Evolutionary conservation across 768 basidiomycete genomes (phyloP).

Genomic region (Tulasnella sp.): DNA sequence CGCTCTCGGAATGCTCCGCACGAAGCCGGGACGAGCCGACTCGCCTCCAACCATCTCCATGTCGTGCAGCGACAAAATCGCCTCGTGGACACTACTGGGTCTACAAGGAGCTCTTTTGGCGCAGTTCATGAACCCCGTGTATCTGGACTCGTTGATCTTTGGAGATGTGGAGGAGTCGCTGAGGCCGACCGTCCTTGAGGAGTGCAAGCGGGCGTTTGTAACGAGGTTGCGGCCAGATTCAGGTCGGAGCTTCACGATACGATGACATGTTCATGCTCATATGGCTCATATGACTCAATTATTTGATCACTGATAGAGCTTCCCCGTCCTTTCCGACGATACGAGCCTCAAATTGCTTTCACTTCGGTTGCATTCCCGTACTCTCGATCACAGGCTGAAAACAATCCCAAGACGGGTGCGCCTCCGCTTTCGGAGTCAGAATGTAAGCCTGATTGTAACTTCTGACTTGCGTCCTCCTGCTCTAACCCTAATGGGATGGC

Average conservation of each 20-base stretch:
- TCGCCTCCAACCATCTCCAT: slow-evolving; percentile 71
- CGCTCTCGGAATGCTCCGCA: slow-evolving; percentile 65
- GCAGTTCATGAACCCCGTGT: slow-evolving; percentile 44
- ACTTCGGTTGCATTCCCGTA: slow-evolving; percentile 49
- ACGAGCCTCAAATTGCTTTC: slow-evolving; percentile 43
- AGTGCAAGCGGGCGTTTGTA: slow-evolving; percentile 61
- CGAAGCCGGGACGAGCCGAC: slow-evolving; percentile 90
- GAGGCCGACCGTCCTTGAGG: slow-evolving; percentile 35
- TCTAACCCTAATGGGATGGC: too few relatives aligned
- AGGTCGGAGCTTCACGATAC: background rate
- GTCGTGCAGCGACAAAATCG: slow-evolving; percentile 95
- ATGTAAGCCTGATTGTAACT: slow-evolving; percentile 32
- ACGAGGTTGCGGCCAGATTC: slow-evolving; percentile 31
- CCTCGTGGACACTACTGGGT: slow-evolving; percentile 72
- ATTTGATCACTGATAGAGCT: background rate
- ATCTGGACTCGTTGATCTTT: slow-evolving; percentile 53
- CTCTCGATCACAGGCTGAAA: slow-evolving; percentile 31
- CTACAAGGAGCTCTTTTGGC: slow-evolving; percentile 69
- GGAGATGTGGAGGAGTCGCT: slow-evolving; percentile 49
- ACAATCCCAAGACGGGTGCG: slow-evolving; percentile 14
- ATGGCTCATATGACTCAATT: slow-evolving; percentile 12
- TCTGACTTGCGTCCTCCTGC: too few relatives aligned
- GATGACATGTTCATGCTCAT: background rate
- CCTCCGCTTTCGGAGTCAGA: slow-evolving; percentile 52
- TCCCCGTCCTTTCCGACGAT: slow-evolving; percentile 34